Evolutionary conservation across 2,329 filamentous ascomycete genomes (phyloP).

Genomic region (Clarireedia monteithiana): DNA sequence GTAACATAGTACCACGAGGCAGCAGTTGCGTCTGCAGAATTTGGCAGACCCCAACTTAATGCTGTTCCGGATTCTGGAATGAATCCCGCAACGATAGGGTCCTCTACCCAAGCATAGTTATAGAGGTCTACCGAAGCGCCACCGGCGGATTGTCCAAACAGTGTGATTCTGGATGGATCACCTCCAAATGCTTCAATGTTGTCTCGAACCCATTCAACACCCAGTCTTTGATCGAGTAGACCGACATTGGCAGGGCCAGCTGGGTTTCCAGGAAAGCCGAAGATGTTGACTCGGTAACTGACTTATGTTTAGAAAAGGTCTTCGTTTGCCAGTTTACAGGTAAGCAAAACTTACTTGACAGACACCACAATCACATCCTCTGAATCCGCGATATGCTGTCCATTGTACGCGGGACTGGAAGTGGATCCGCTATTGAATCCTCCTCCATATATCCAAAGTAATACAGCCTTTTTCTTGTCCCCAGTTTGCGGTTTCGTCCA

Average conservation of each 20-base stretch:
- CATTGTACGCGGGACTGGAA: conserved; percentile 33
- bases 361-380: conserved; percentile 39
- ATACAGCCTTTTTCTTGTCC: conserved; percentile 31
- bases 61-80: conserved; percentile 30
- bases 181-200: conserved; percentile 56
- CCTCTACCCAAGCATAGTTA: conserved; percentile 25
- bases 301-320: neutral
- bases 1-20: conserved; percentile 23
- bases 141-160: conserved; percentile 49
- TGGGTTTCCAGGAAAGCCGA: conserved; percentile 32
- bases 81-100: conserved; percentile 28
- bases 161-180: conserved; percentile 44
- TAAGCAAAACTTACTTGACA: conserved; percentile 34
- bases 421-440: conserved; percentile 33
- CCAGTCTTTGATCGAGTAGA: conserved; percentile 51
- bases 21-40: conserved; percentile 12
- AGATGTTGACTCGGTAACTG: conserved; percentile 33
- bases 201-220: conserved; percentile 51
- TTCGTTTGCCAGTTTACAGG: conserved; percentile 12
- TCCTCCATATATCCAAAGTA: conserved; percentile 37
- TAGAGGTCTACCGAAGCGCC: conserved; percentile 42
- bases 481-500: conserved; percentile 29
- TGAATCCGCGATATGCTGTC: conserved; percentile 34
- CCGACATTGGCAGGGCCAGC: conserved; percentile 44
- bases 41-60: conserved; percentile 22